Percentiles rank a stretch among this genome's conserved stretches.
Conservation (phyloP, 805 yeast species). For the Torulaspora quercuum region DNA sequence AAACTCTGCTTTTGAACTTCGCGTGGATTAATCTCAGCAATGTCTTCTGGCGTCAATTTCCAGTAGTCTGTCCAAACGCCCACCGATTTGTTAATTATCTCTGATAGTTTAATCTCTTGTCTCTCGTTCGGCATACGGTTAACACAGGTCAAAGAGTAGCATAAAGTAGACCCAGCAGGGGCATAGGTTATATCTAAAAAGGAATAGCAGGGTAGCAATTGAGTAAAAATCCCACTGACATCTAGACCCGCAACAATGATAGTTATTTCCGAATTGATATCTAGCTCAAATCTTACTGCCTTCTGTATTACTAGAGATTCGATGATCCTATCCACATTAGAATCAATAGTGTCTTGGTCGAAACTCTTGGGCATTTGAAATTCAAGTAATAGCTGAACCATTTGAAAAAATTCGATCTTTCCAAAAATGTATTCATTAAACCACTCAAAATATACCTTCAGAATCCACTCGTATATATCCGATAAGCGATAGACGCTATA, state of each 20-base stretch:
- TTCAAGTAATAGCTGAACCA: conserved; percentile 50
- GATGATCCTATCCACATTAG: conserved; percentile 47
- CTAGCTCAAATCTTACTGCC: conserved; percentile 42
- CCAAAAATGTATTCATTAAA: conserved; percentile 50
- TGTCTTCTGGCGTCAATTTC: conserved; percentile 54
- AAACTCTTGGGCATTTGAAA: conserved; percentile 49
- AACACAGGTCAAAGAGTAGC: conserved; percentile 42
- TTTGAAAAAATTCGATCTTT: conserved; percentile 49
- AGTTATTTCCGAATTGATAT: conserved; percentile 31
- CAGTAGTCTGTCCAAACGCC: conserved; percentile 66
- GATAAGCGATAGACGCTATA: conserved; percentile 46
- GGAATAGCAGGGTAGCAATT: conserved; percentile 37
- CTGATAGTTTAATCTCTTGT: conserved; percentile 33
- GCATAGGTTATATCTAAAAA: conserved; percentile 38
- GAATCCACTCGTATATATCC: conserved; percentile 53
- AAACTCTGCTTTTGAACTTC: conserved; percentile 68
- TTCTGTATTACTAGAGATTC: conserved; percentile 41
- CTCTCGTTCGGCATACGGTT: conserved; percentile 20
- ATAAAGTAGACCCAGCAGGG: conserved; percentile 43
- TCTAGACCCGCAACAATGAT: conserved; percentile 37
- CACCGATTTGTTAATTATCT: conserved; percentile 37
- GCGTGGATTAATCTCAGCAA: conserved; percentile 47
- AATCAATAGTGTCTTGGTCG: conserved; percentile 48
- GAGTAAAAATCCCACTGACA: conserved; percentile 37
- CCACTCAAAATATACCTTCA: conserved; percentile 49